Conservation (phyloP, 306 rosid genomes). For the Notholithocarpus densiflorus region DNA sequence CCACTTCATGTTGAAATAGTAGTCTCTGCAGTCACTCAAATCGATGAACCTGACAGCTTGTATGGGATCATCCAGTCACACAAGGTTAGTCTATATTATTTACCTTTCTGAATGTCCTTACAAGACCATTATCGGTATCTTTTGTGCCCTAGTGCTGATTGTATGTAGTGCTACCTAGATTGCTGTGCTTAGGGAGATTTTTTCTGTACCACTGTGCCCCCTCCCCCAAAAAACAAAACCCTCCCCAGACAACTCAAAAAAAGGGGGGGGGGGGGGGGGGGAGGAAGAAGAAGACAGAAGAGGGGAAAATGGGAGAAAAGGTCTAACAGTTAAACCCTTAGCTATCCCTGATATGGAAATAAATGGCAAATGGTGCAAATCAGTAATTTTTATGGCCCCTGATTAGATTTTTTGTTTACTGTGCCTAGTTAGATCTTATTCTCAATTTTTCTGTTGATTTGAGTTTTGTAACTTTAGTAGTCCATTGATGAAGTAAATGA, state of each 20-base stretch:
- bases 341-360: background rate
- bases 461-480: too few relatives aligned
- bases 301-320: background rate
- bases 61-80: conserved; percentile 91
- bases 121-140: background rate
- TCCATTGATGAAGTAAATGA: too few relatives aligned
- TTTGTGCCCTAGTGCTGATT: background rate
- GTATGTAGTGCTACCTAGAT: background rate
- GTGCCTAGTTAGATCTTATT: too few relatives aligned
- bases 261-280: too few relatives aligned
- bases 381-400: background rate
- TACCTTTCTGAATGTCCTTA: conserved; percentile 6
- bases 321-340: background rate
- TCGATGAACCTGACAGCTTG: conserved; percentile 90
- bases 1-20: conserved; percentile 83
- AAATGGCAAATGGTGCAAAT: background rate
- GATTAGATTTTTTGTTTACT: background rate
- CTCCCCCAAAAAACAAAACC: too few relatives aligned
- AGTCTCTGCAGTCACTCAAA: conserved; percentile 74
- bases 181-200: background rate
- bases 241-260: too few relatives aligned
- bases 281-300: background rate
- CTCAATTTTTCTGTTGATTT: too few relatives aligned
- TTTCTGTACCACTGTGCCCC: background rate
- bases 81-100: conserved; percentile 50